Conservation (phyloP, 2,329 filamentous ascomycete genomes). For the Penicillium glabrum region DNA sequence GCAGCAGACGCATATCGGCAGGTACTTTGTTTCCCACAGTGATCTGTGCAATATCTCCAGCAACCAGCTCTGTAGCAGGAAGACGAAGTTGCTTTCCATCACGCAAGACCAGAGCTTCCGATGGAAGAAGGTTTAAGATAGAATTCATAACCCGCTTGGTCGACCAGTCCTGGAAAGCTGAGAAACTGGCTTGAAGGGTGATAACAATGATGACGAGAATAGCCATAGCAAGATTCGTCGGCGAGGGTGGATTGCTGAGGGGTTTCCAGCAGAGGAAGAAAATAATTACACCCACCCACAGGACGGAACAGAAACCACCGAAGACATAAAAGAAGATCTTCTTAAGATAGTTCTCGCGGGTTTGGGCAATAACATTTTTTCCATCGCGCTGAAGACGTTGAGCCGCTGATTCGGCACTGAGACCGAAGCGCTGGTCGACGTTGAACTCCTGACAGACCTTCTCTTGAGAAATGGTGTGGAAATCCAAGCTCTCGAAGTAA, state of each 20-base stretch:
- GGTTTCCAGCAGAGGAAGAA: slow-evolving; percentile 78
- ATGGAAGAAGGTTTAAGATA: slow-evolving; percentile 74
- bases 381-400: slow-evolving; percentile 63
- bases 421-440: slow-evolving; percentile 58
- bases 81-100: slow-evolving; percentile 56
- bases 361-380: slow-evolving; percentile 65
- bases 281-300: slow-evolving; percentile 68
- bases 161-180: slow-evolving; percentile 72
- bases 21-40: slow-evolving; percentile 73
- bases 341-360: slow-evolving; percentile 60
- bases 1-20: slow-evolving; percentile 70
- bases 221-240: slow-evolving; percentile 69
- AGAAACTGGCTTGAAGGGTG: slow-evolving; percentile 67
- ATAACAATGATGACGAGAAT: slow-evolving; percentile 74
- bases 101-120: slow-evolving; percentile 67
- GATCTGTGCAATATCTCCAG: slow-evolving; percentile 69
- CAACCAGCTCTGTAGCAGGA: slow-evolving; percentile 65
- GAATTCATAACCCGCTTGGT: slow-evolving; percentile 75
- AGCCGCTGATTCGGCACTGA: slow-evolving; percentile 59
- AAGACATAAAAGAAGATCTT: slow-evolving; percentile 71
- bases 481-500: slow-evolving; percentile 64
- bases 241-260: slow-evolving; percentile 67
- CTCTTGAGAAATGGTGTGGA: slow-evolving; percentile 61
- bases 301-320: slow-evolving; percentile 74
- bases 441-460: slow-evolving; percentile 62